Base-by-base conservation (phyloP, 352 stramenopile species). In the Phytophthora capsici region DNA sequence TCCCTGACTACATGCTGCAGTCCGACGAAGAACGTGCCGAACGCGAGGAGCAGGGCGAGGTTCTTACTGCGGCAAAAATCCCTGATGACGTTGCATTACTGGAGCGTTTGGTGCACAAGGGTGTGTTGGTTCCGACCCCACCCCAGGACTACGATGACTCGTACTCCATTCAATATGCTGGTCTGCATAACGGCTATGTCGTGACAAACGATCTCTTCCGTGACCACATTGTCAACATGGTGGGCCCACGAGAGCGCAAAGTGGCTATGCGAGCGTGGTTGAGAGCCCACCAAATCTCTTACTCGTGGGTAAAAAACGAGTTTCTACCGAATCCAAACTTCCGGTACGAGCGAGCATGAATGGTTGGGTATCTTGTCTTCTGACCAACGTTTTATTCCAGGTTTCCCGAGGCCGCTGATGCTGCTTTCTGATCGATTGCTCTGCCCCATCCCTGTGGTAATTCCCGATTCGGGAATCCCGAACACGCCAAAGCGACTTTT, bases 101-200 rank as follows among this genome's bases (percentile, higher is more conserved):
- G 32, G 73, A 90, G 56, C 36, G 54, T 6, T 78, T 97, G 64
- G 71, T 94, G 19, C 75, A 89, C 10, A 72, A 90, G 46, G 88
- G 89, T 1, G 57, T 92, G 6, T 37, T 97, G 17, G 75, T 97
- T 43, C 79, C 85, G 3, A 97, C 89, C 9, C 89, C 89, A 4
- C 70, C 88, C 12, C 87, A 95, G 44, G 89, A 97, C 62, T 97
- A 95, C 62, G 89, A 97, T 65, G 89, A 97, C 61, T 88, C 86
- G 38, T 97, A 97, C 72, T 95, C 88, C 77, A 97, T 97, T 66
- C 84, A 92, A 48, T 97, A 97, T 60, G 86, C 87, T 32, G 80
- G 80, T 10, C 69, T 80, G 28, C 77, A 96, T 43, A 66, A 89
- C 44, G 86, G 84, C 50, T 91, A 82, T 44, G 73, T 96, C 17